Evolutionary conservation across 768 basidiomycete species (phyloP), one percentile per base, ranked within the genome.

Genomic region (Xerocomus spinulosus): DNA sequence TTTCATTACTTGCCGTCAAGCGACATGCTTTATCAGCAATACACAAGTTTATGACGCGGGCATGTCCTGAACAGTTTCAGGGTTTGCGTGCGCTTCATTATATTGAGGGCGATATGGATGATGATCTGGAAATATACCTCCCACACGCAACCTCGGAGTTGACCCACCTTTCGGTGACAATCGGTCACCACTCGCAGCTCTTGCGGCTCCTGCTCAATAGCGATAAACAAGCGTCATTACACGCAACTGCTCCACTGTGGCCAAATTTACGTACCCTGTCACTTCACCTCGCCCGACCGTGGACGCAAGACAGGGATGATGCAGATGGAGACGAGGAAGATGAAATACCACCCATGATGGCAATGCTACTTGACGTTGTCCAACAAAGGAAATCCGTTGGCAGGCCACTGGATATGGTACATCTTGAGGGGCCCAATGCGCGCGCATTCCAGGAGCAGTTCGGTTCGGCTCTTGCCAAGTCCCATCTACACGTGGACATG

Each of bases 21-120:
- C 61, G 55, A 50, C 57, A 59, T 38, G 51, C 57, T 30, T 45
- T 68, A 21, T 64, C 65, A 40, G 62, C 66, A 13, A 66, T 66
- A 57, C 66, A 68, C 55, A 68, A 57, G 33, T 68, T 68, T 51
- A 66, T 66, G 60, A 60, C 64, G 25, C 64, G 64, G 49, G 66
- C 48, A 54, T 67, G 57, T 48, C 65, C 67, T 4, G 66, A 66
- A 40, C 66, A 68, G 41, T 66, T 66, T 43, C 65, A 60, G 33
- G 60, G 64, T 38, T 49, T 70, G 20, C 57, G 44, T 34, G 59
- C 57, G 14, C 61, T 68, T 36, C 57, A 66, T 53, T 68, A 68
- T 39, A 64, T 68, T 46, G 64, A 66, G 41, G 67, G 65, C 46
- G 58, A 64, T 20, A 68, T 66, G 54, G 66, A 66, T 42, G 64